These are phyloP conservation scores for Colletotrichum sp. DNA, from an alignment of 2,329 filamentous ascomycete genomes.

Conservation along the genomic window DNA sequence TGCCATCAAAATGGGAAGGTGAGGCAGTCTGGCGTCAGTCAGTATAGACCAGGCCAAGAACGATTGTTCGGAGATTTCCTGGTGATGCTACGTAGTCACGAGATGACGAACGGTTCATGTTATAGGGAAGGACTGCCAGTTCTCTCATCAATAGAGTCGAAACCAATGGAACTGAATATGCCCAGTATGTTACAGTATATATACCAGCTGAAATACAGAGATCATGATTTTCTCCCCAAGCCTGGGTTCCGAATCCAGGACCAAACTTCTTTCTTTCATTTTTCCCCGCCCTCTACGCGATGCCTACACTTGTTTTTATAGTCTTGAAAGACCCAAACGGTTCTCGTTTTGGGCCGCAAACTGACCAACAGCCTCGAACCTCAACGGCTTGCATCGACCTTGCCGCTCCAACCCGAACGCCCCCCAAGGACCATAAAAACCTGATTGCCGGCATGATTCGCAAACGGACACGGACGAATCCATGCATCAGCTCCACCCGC, in stretches of 20 bases:
- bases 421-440: neutral
- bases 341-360: neutral
- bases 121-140: neutral
- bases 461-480: neutral
- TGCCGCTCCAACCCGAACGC: neutral
- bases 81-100: neutral
- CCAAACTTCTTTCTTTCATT: neutral
- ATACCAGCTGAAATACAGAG: neutral
- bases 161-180: neutral
- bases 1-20: neutral
- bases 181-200: neutral
- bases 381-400: neutral
- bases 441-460: neutral
- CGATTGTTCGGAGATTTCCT: neutral
- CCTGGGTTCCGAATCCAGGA: neutral
- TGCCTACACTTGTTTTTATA: neutral
- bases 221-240: neutral
- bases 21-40: neutral
- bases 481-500: neutral
- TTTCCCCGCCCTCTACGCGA: neutral
- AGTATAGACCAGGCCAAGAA: neutral
- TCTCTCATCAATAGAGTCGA: neutral
- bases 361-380: neutral
- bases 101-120: neutral
- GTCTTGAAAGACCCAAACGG: neutral